Percentiles rank a stretch among this genome's conserved stretches.
phyloP scores from a whole-genome alignment of 2,329 filamentous ascomycete species.

The Clonostachys byssicola region DNA sequence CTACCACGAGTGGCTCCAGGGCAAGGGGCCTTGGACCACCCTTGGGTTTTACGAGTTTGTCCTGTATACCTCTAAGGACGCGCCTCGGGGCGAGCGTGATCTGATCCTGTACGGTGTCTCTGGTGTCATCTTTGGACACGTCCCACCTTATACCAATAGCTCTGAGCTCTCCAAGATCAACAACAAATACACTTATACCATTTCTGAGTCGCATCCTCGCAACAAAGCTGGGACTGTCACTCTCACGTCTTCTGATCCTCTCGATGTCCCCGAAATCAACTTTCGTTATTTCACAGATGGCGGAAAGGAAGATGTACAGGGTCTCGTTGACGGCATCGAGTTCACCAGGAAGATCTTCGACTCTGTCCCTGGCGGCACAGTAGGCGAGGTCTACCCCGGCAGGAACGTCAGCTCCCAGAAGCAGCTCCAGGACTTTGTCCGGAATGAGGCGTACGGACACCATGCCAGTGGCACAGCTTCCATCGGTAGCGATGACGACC shows the following conservation, averaged over 20 bases:
- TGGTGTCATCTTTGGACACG: conserved; percentile 22
- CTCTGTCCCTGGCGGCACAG: conserved; percentile 7
- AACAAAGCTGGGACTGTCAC: conserved; percentile 37
- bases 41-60: conserved; percentile 11
- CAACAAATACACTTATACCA: conserved; percentile 6
- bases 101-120: conserved; percentile 16
- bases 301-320: conserved; percentile 33
- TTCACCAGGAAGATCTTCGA: conserved; percentile 28
- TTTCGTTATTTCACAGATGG: conserved; percentile 41
- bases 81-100: conserved; percentile 14
- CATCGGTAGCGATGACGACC: conserved; percentile 48
- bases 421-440: conserved; percentile 1
- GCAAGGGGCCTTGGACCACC: conserved; percentile 18
- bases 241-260: conserved; percentile 44
- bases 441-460: conserved; percentile 48
- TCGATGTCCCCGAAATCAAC: conserved; percentile 45
- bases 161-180: conserved; percentile 14
- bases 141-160: conserved; percentile 16
- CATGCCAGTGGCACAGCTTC: conserved; percentile 51
- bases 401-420: conserved; percentile 20
- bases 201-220: conserved; percentile 4
- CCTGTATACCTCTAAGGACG: conserved; percentile 15
- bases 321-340: conserved; percentile 37
- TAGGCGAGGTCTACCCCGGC: conserved; percentile 30
- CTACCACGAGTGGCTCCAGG: conserved; percentile 5